Base-by-base conservation (phyloP, 495 filamentous ascomycete genomes). In the Trichocladium antarcticum region DNA sequence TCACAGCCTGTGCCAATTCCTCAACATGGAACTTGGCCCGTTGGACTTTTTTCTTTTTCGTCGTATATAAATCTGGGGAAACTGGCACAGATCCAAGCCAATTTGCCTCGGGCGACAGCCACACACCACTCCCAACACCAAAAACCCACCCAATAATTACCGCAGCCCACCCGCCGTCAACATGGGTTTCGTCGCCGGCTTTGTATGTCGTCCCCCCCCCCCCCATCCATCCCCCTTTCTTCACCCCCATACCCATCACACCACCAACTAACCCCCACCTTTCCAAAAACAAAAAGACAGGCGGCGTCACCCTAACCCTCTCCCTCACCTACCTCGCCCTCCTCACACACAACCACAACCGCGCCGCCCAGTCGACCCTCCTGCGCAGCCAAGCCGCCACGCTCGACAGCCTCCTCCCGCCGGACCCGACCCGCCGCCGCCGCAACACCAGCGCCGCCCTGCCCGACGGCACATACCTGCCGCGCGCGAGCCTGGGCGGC, bases 251-350 rank as follows among this genome's bases (percentile, higher is more conserved):
- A 5, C 10, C 27, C 27, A 29, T 5, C 24, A 8, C 37, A 20
- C 16, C 44, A 17, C 24, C 36, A 34, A 45, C 34, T n/a, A 12
- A 39, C 41, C 35, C 22, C 22, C 32, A 15, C 35, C 22, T 43
- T 28, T 54, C 55, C 49, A 34, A 66, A 56, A 35, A 45, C 54
- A 14, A 51, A 11, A 49, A 86, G 83, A 75, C 89, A 60, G 82
- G 87, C 58, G 89, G 92, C 55, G 77, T 92, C 34, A 86, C 90
- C 54, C 74, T 98, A 34, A 94, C 90, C 39, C 79, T 87, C 38
- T 80, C 83, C 20, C 57, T 85, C 47, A 77, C 92, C 58, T 95
- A 93, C 72, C 77, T 96, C 42, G 78, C 83, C 45, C 65, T 94
- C 21, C 70, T 79, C 61, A 68, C 84, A 6, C 89, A 97, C 69